Conservation (phyloP, 129 eudicot species). For the Helianthus tuberosus region DNA sequence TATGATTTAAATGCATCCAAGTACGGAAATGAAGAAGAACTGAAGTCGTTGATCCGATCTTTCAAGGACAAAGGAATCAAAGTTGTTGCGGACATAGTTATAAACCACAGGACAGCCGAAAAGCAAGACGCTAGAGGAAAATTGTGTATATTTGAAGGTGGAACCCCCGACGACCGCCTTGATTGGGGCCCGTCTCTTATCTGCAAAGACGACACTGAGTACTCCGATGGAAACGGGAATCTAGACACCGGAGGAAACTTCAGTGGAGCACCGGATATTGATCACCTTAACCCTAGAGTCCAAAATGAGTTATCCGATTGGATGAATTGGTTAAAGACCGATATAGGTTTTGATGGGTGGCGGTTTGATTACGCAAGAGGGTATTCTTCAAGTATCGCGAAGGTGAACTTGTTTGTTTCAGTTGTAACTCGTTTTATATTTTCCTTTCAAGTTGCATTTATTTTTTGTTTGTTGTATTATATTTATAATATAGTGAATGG, state of each 20-base stretch:
- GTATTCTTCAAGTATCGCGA: conserved; percentile 56
- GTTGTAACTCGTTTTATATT: no score
- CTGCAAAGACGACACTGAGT: conserved; percentile 58
- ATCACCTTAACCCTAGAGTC: conserved; percentile 69
- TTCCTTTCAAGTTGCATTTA: no score
- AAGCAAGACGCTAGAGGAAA: conserved; percentile 63
- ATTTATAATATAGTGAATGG: no score
- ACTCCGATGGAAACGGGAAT: conserved; percentile 64
- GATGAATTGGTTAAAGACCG: conserved; percentile 79
- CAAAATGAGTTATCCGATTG: conserved; percentile 76
- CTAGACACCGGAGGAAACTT: conserved; percentile 55
- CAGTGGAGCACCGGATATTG: conserved; percentile 60
- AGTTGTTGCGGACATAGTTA: conserved; percentile 66
- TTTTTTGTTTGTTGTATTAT: no score
- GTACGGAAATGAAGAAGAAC: conserved; percentile 48
- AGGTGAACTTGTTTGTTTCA: not conserved
- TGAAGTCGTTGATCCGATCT: conserved; percentile 49
- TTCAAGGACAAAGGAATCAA: conserved; percentile 62
- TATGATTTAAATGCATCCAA: conserved; percentile 66
- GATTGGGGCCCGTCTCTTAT: conserved; percentile 74
- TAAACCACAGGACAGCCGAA: conserved; percentile 71
- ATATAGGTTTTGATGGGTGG: conserved; percentile 80
- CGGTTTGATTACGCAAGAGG: conserved; percentile 68
- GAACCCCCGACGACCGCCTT: conserved; percentile 70
- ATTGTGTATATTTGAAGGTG: conserved; percentile 71